phyloP scores from a whole-genome alignment of 257 asterid species.

The Solanum arcanum region DNA sequence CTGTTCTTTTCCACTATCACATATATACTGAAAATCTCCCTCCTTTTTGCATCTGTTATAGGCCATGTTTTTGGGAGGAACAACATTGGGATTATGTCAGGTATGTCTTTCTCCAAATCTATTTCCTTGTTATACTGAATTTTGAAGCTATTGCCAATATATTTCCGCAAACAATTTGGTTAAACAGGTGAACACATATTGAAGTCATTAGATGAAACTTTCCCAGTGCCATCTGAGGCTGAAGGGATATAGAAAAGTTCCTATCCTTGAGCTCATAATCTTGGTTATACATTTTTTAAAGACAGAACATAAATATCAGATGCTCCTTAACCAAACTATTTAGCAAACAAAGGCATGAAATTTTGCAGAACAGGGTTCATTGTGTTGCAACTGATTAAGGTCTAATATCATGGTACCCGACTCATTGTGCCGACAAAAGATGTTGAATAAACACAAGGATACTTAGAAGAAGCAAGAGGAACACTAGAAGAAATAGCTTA shows the following conservation, averaged over 20 bases:
- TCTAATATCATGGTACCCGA: neutral
- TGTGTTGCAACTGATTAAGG: neutral
- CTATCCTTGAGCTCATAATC: neutral
- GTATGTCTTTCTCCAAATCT: no score
- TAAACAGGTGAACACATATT: neutral
- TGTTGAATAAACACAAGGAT: neutral
- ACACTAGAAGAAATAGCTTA: neutral
- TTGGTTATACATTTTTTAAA: neutral
- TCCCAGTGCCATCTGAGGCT: neutral
- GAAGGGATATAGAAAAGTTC: neutral
- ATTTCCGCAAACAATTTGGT: neutral
- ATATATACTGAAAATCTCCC: no score
- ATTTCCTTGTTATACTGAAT: no score
- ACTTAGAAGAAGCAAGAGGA: neutral
- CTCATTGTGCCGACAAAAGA: neutral
- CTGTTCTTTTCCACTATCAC: no score
- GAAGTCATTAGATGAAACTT: neutral
- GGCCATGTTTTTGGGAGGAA: no score
- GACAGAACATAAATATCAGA: neutral
- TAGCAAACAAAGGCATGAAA: neutral
- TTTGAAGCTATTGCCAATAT: neutral
- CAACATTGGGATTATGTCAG: no score
- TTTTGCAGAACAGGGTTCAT: neutral
- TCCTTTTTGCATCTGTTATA: no score
- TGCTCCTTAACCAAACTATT: neutral